Evolutionary conservation across 2,329 filamentous ascomycete species (phyloP).

Genomic region (Fusarium metavorans): DNA sequence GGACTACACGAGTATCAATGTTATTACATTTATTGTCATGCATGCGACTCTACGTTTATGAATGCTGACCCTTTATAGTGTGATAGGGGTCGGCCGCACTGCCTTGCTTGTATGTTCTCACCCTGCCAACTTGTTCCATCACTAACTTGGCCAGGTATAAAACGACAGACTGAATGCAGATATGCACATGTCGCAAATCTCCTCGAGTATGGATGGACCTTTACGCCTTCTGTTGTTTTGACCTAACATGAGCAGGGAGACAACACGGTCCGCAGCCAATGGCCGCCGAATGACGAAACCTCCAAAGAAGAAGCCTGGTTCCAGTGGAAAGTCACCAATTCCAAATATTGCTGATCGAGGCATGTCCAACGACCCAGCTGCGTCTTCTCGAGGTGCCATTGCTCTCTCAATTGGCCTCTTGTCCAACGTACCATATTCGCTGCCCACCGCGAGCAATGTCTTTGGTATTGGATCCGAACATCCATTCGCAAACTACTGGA

Average conservation of each 20-base stretch:
- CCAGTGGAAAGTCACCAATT: slow-evolving; percentile 54
- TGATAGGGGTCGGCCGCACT: slow-evolving; percentile 78
- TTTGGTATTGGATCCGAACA: slow-evolving; percentile 85
- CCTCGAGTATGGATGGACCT: slow-evolving; percentile 72
- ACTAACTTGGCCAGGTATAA: slow-evolving; percentile 68
- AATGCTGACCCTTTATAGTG: slow-evolving; percentile 63
- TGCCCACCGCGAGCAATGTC: slow-evolving; percentile 78
- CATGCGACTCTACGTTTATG: not conserved
- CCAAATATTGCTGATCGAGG: slow-evolving; percentile 69
- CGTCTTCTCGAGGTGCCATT: slow-evolving; percentile 62
- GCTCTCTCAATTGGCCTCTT: slow-evolving; percentile 71
- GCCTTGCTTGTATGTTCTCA: slow-evolving; percentile 68
- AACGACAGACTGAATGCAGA: slow-evolving; percentile 79
- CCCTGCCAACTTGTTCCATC: not conserved
- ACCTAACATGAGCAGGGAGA: slow-evolving; percentile 60
- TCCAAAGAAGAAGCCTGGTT: slow-evolving; percentile 64
- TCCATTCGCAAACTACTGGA: slow-evolving; percentile 89
- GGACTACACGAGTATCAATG: slow-evolving; percentile 2
- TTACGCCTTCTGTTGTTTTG: slow-evolving; percentile 3
- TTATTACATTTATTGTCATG: not conserved
- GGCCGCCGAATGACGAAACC: slow-evolving; percentile 68
- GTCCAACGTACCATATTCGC: slow-evolving; percentile 79
- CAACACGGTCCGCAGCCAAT: slow-evolving; percentile 64
- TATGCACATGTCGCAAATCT: slow-evolving; percentile 83
- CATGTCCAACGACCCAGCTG: slow-evolving; percentile 58